Evolutionary conservation across 129 eudicot genomes (phyloP), one percentile per base, ranked within the genome.

Genomic region (Centaurea solstitialis): DNA sequence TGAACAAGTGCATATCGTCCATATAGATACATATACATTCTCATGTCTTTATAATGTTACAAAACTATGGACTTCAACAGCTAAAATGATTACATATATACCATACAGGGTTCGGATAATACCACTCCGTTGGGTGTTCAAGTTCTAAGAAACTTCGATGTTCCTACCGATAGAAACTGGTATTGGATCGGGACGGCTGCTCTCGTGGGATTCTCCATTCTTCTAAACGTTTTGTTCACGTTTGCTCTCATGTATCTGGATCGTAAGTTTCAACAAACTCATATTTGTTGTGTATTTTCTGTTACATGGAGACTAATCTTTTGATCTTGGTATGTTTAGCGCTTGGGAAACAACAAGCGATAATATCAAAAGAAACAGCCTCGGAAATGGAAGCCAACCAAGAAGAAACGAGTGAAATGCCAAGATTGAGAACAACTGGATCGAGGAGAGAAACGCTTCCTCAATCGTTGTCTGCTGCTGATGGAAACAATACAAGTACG

Each of bases 131-230:
- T 96, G 81, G 99, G 99, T 10, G 21, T 89, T 4, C 74, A 86
- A 80, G 86, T 96, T 15, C 70, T 96, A 76, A 82, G 72, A 80
- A 86, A 89, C 87, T 86, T 93, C 7, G 86, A 87, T 53, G 88
- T 96, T 61, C 89, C 84, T 76, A 50, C 84, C 2, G 66, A 91
- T 2, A 76, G 66, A n/a, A 83, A 88, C 76, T 96, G 99, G 99
- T 92, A 85, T 70, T 96, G 99, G 99, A 96, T 96, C 67, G 99
- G 98, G 2, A 90, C 86, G 0, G 96, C 87, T 6, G 97, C 91
- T 70, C 97, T 96, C 45, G 67, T 87, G 47, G 99, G 99, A n/a
- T 96, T 93, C 84, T 79, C 87, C 2, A 62, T 96, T 78, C 87
- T 96, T 35, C 86, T 87, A 61, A 96, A 96, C 75, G 76, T 96